Base-by-base conservation (phyloP, 73 alveolate species). In the Uronychia binucleata region DNA sequence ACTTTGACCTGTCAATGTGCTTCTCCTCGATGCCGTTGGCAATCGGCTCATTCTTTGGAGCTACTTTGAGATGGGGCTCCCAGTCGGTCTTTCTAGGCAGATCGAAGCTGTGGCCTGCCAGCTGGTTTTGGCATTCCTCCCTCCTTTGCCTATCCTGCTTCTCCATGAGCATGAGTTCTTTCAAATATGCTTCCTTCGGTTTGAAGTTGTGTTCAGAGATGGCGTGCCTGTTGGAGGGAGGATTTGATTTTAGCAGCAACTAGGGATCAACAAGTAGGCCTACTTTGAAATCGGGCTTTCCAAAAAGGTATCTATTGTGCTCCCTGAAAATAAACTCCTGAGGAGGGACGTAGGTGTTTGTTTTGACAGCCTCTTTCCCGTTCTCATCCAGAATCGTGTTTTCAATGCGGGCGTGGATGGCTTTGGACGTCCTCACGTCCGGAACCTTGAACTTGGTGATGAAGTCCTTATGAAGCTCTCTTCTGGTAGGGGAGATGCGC, bases 241-340 rank as follows among this genome's bases (percentile, higher is more conserved):
- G 67, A 46, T 46, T 46, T 46, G n/a, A 5, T 46, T 46, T 46
- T 11, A 46, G 5, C 19, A 11, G 19, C 19, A 46, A 46, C 67
- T 46, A 46, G 67, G 19, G 67, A 5, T n/a, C n/a, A n/a, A n/a
- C 67, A 46, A 19, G 67, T 46, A 46, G n/a, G 67, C 67, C 19
- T 46, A 46, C 67, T 19, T 11, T 19, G 19, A 46, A 46, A 46
- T 84, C 92, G 57, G 78, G 58, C 59, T 79, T 74, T 0, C 95
- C 95, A 57, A 74, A 77, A 30, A 81, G 88, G 0, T 80, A 35
- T 28, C 84, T 85, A 34, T 58, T 30, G 33, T 46, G 19, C 19
- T 89, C 95, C 74, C 95, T 77, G 67, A 89, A 89, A 27, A 46
- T 81, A 19, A 84, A 90, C 28, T 84, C 90, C 33, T 87, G 58